Base-by-base conservation (phyloP, 106 monocot genomes). In the Apostasia shenzhenica region DNA sequence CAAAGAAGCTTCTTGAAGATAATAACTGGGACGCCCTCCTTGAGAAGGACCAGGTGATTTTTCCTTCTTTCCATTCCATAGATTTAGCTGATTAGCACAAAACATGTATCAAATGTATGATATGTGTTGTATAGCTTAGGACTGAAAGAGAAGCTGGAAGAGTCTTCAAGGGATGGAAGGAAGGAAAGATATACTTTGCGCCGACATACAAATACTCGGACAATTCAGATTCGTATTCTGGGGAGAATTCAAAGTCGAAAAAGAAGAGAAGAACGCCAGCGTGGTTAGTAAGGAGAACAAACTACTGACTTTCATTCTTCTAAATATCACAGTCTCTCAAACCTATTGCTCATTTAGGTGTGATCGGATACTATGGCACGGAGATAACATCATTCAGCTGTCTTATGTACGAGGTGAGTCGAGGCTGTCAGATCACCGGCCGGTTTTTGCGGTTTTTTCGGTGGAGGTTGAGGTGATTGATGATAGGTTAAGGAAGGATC, bases 21-120 rank as follows among this genome's bases (percentile, higher is more conserved):
- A 83, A 76, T 48, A 63, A 87, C 43, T 83, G 80, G 83, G 80
- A 77, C 73, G 74, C 74, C 11, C 87, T 87, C 8, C 54, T 87
- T 48, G 80, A 87, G 70, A 83, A 87, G 12, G 87, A 87, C 68
- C 87, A 80, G 77, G 84, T 84, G 54, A 73, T 8, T 63, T 48
- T 55, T 54, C 40, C 6, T 1, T 45, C 3, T 12, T 10, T 14
- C n/a, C 5, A 4, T 61, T 61, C 61, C 4, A 61, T 37, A 47
- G 12, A 65, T 47, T 6, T 60, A 9, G 6, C 12, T 37, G 4
- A 65, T 5, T 7, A 48, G 48, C 5, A 14, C 13, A 42, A 7
- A 68, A 54, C 38, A 51, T 42, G 10, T 14, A 68, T 54, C 54
- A 54, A 54, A 54, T 68, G 3, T 14, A 67, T 67, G 51, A 11